Percentiles rank a stretch among this genome's conserved stretches.
Conservation (phyloP, 148 eudicot genomes). For the Camellia sinensis region DNA sequence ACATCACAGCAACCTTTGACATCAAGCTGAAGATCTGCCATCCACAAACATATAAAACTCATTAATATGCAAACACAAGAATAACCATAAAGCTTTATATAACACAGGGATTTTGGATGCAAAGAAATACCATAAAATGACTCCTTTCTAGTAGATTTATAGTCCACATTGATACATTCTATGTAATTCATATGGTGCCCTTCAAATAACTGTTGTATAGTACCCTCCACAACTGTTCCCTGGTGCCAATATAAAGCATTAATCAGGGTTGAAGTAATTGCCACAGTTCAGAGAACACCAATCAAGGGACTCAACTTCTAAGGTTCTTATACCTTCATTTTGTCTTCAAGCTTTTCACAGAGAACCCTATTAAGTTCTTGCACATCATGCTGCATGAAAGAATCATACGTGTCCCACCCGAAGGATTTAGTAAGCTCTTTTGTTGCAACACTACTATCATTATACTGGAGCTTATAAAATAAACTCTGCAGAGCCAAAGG, state of each 20-base stretch:
- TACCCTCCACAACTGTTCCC: slow-evolving; percentile 88
- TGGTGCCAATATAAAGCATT: slow-evolving; percentile 23
- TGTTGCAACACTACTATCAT: slow-evolving; percentile 77
- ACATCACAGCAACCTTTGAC: slow-evolving; percentile 82
- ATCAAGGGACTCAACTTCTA: not conserved
- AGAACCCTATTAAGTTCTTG: slow-evolving; percentile 84
- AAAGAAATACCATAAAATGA: slow-evolving; percentile 60
- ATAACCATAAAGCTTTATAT: not conserved
- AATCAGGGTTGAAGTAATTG: not conserved
- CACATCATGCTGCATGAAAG: slow-evolving; percentile 91
- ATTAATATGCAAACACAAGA: not conserved
- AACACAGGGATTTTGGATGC: not conserved
- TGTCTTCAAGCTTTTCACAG: slow-evolving; percentile 79
- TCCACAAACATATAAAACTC: slow-evolving; percentile 2
- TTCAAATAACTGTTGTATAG: slow-evolving; percentile 75
- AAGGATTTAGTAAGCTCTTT: slow-evolving; percentile 82
- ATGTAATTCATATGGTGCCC: slow-evolving; percentile 90
- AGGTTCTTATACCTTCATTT: slow-evolving; percentile 58
- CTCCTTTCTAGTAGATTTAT: slow-evolving; percentile 77
- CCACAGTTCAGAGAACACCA: not conserved
- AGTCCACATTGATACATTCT: slow-evolving; percentile 73
- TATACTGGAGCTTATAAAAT: slow-evolving; percentile 76
- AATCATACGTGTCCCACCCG: slow-evolving; percentile 82
- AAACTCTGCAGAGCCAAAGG: slow-evolving; percentile 81
- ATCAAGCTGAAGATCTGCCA: slow-evolving; percentile 80